Conservation (phyloP, 2,329 filamentous ascomycete genomes). For the Fusarium protoensiforme region DNA sequence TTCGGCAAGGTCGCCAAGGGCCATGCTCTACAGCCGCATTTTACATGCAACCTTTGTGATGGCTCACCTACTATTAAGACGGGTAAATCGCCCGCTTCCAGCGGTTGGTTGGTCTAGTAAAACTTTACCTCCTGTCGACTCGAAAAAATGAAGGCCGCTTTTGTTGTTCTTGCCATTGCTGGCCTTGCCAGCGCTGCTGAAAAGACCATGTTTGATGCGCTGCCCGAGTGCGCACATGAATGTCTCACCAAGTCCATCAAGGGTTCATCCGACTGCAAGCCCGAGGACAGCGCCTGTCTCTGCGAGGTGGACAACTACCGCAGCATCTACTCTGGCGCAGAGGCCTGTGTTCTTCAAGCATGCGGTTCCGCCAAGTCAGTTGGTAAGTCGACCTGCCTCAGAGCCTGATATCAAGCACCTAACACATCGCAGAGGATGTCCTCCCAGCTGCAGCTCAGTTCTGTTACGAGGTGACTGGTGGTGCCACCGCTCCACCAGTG, state of each 20-base stretch:
- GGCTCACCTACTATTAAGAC: background rate
- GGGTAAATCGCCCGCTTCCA: background rate
- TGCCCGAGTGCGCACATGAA: constrained; percentile 35
- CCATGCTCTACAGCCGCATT: background rate
- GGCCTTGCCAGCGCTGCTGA: constrained; percentile 17
- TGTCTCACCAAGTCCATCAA: constrained; percentile 35
- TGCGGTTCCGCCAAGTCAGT: constrained; percentile 50
- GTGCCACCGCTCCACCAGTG: constrained; percentile 18
- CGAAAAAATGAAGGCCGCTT: constrained; percentile 29
- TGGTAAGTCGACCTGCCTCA: constrained; percentile 12
- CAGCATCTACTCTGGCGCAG: constrained; percentile 52
- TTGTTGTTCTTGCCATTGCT: constrained; percentile 18
- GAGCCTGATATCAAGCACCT: background rate
- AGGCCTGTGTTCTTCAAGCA: constrained; percentile 55
- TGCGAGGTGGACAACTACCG: constrained; percentile 46
- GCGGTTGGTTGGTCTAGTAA: background rate
- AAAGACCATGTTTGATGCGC: constrained; percentile 31
- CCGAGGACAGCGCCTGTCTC: constrained; percentile 36
- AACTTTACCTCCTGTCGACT: background rate
- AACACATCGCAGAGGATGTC: constrained; percentile 28
- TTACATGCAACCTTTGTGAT: background rate
- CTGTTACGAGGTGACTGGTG: constrained; percentile 26
- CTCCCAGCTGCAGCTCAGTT: constrained; percentile 36
- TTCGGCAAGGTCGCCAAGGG: background rate
- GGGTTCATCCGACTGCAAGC: constrained; percentile 29